phyloP scores from a whole-genome alignment of 2,329 filamentous ascomycete genomes.

The Venturia carpophila region DNA sequence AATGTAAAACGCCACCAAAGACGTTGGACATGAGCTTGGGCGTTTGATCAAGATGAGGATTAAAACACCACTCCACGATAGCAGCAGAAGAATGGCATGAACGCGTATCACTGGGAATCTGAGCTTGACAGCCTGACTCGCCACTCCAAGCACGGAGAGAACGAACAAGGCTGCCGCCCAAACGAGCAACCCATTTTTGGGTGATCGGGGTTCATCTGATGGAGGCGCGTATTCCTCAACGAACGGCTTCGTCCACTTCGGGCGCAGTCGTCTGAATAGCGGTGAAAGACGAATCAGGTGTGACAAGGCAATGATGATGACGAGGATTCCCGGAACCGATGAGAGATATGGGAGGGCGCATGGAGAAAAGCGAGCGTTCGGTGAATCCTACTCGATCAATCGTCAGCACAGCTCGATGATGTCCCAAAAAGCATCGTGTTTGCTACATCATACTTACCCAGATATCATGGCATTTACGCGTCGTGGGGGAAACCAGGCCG shows the following conservation, averaged over 20 bases:
- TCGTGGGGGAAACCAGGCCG: not conserved
- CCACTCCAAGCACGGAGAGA: constrained; percentile 26
- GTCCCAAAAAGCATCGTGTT: not conserved
- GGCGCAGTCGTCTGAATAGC: constrained; percentile 27
- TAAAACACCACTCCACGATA: constrained; percentile 16
- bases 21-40: constrained; percentile 36
- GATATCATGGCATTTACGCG: not conserved
- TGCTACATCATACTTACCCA: not conserved
- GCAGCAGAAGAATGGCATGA: not conserved
- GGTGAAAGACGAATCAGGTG: constrained; percentile 24
- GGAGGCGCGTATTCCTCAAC: constrained; percentile 37
- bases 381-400: constrained; percentile 27
- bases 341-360: constrained; percentile 31
- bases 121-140: constrained; percentile 24
- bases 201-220: constrained; percentile 25
- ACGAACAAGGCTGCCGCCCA: constrained; percentile 27
- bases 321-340: constrained; percentile 25
- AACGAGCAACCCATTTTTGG: constrained; percentile 26
- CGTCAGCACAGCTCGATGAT: not conserved
- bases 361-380: constrained; percentile 30
- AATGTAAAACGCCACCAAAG: constrained; percentile 32
- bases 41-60: constrained; percentile 33
- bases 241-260: constrained; percentile 47
- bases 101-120: constrained; percentile 24
- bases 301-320: constrained; percentile 25